Evolutionary conservation across 768 basidiomycete species (phyloP).

Genomic region (Paxillus rubicundulus): DNA sequence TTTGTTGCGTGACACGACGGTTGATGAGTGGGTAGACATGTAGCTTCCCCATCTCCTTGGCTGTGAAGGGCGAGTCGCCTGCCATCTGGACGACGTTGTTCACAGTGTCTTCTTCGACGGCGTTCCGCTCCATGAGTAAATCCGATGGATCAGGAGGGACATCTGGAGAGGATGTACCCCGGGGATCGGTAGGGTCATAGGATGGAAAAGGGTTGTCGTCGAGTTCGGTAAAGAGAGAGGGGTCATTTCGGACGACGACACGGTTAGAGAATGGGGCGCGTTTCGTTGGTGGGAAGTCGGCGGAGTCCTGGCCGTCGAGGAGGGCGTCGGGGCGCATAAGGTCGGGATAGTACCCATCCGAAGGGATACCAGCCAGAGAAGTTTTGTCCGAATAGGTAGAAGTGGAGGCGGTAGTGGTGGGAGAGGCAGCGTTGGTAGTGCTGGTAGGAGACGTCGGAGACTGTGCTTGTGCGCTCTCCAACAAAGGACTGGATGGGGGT

Average conservation of each 20-base stretch:
- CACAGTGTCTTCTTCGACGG: conserved; percentile 21
- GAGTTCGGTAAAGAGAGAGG: conserved; percentile 55
- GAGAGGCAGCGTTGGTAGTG: neutral
- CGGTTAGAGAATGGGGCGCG: conserved; percentile 57
- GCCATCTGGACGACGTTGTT: conserved; percentile 14
- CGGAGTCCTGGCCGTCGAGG: conserved; percentile 57
- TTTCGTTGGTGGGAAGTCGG: conserved; percentile 51
- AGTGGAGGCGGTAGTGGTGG: too few species aligned
- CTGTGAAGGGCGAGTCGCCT: conserved; percentile 15
- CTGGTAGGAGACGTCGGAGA: neutral
- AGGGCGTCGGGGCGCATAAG: conserved; percentile 62
- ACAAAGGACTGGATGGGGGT: neutral
- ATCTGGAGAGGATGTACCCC: too few species aligned
- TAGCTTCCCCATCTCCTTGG: conserved; percentile 30
- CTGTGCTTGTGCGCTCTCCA: neutral
- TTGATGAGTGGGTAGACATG: conserved; percentile 41
- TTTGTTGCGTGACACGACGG: conserved; percentile 80
- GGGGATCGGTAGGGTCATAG: conserved; percentile 16
- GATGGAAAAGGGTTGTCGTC: conserved; percentile 11
- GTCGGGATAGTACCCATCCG: conserved; percentile 45
- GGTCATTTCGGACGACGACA: conserved; percentile 67
- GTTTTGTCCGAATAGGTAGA: conserved; percentile 8
- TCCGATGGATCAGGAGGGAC: neutral
- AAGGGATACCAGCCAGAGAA: conserved; percentile 18
- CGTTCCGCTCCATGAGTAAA: neutral